These are phyloP conservation scores for Leccinellum albellum DNA, from an alignment of 768 basidiomycete species.

Conservation along the genomic window DNA sequence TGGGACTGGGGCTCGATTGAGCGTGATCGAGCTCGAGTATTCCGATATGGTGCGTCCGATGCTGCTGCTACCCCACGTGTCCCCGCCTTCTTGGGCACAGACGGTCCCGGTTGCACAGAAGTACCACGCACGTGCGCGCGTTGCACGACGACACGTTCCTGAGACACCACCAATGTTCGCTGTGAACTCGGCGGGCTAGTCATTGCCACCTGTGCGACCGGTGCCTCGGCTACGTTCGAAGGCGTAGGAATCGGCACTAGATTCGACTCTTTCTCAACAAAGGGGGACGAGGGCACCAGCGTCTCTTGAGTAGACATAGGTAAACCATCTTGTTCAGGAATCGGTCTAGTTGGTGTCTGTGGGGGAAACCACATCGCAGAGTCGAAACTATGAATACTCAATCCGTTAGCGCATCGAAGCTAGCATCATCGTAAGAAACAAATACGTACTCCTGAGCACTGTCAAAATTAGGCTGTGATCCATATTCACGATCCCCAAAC, in stretches of 20 bases:
- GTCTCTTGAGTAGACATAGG: conserved; percentile 25
- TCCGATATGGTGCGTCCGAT: conserved; percentile 12
- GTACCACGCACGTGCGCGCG: conserved; percentile 8
- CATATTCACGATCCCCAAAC: conserved; percentile 18
- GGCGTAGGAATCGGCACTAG: background rate
- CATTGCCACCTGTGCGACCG: background rate
- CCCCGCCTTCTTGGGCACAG: background rate
- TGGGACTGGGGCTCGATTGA: conserved; percentile 15
- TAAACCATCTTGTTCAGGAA: conserved; percentile 3
- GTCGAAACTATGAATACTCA: conserved; percentile 1
- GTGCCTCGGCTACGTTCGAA: background rate
- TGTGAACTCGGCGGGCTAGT: conserved; percentile 9
- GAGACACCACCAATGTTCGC: conserved; percentile 1
- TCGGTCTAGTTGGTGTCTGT: background rate
- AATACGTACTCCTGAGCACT: conserved; percentile 13
- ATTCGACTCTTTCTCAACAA: background rate
- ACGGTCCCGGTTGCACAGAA: conserved; percentile 13
- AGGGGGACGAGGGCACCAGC: conserved; percentile 19
- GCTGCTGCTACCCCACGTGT: background rate
- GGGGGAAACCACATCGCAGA: conserved; percentile 1
- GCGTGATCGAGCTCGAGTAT: conserved; percentile 21
- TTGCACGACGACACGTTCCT: background rate
- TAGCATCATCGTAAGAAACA: background rate
- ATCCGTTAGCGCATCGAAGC: background rate
- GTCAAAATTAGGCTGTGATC: background rate